These are phyloP conservation scores for Adansonia digitata DNA, from an alignment of 345 rosid genomes.

Conservation along the genomic window DNA sequence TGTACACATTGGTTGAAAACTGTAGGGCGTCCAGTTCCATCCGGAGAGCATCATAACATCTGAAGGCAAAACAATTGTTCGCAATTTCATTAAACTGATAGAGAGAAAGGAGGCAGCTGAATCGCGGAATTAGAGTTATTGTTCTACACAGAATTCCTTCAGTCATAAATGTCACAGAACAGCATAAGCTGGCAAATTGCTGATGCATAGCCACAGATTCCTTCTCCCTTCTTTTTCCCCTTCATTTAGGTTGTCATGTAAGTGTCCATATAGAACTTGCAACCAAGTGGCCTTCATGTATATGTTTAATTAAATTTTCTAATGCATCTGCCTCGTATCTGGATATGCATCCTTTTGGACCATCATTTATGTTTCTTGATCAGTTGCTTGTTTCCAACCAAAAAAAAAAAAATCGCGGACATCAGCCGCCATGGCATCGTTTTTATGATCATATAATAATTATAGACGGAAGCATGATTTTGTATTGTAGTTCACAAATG, in stretches of 20 bases:
- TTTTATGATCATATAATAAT: neutral
- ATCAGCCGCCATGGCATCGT: neutral
- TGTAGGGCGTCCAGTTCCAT: slow-evolving; percentile 96
- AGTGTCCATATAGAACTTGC: neutral
- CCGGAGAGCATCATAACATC: slow-evolving; percentile 92
- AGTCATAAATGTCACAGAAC: neutral
- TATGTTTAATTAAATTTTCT: neutral
- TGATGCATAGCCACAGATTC: neutral
- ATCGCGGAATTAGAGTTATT: slow-evolving; percentile 24
- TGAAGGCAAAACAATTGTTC: slow-evolving; percentile 68
- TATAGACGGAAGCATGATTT: neutral
- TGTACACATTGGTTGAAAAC: neutral
- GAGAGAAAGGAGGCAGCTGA: slow-evolving; percentile 54
- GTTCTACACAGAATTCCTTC: neutral
- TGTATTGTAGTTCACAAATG: too few relatives aligned
- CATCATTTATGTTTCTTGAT: too few relatives aligned
- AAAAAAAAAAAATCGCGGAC: neutral
- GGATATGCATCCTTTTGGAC: neutral
- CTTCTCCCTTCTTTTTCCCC: neutral
- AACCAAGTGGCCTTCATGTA: neutral
- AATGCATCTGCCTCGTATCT: neutral
- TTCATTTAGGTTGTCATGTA: neutral
- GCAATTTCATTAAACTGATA: slow-evolving; percentile 66
- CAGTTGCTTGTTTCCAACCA: too few relatives aligned
- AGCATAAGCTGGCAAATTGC: neutral